Conservation (phyloP, 495 filamentous ascomycete species). For the Alectoria sarmentosa region DNA sequence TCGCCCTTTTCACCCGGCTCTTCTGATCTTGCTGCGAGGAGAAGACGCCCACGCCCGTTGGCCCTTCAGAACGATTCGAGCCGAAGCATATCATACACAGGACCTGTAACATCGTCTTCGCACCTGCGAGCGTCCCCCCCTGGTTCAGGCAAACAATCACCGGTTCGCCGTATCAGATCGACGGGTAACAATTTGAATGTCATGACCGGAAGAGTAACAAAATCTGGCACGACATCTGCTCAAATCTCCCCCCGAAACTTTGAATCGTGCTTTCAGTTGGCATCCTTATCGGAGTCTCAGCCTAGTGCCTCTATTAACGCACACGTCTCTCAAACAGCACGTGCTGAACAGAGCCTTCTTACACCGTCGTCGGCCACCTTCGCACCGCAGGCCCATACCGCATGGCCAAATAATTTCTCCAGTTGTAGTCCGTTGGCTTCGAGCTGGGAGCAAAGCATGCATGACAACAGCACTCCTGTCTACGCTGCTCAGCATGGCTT, state of each 20-base stretch:
- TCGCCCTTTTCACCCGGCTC: conserved; percentile 13
- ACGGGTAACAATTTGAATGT: conserved; percentile 42
- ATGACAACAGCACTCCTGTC: not conserved
- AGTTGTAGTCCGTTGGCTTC: conserved; percentile 1
- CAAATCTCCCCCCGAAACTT: conserved; percentile 50
- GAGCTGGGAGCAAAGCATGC: conserved; percentile 5
- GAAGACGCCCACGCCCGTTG: conserved; percentile 48
- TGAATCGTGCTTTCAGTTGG: conserved; percentile 27
- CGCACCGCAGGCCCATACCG: conserved; percentile 11
- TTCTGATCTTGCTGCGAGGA: conserved; percentile 46
- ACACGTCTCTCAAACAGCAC: conserved; percentile 6
- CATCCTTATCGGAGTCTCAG: conserved; percentile 12
- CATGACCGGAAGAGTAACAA: conserved; percentile 46
- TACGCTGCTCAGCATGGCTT: conserved; percentile 8
- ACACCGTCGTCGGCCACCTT: conserved; percentile 19
- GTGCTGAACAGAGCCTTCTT: conserved; percentile 9
- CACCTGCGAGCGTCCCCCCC: conserved; percentile 35
- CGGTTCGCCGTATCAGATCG: conserved; percentile 49
- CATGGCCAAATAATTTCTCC: conserved; percentile 15
- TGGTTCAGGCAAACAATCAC: conserved; percentile 32
- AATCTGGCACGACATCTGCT: conserved; percentile 36
- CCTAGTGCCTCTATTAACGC: conserved; percentile 13
- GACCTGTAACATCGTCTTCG: conserved; percentile 39
- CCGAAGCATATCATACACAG: conserved; percentile 34
- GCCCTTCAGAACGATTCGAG: conserved; percentile 40